Percentiles rank a stretch among this genome's conserved stretches.
These are phyloP conservation scores for Fusarium sp. DNA, from an alignment of 2,329 filamentous ascomycete genomes.

Conservation along the genomic window DNA sequence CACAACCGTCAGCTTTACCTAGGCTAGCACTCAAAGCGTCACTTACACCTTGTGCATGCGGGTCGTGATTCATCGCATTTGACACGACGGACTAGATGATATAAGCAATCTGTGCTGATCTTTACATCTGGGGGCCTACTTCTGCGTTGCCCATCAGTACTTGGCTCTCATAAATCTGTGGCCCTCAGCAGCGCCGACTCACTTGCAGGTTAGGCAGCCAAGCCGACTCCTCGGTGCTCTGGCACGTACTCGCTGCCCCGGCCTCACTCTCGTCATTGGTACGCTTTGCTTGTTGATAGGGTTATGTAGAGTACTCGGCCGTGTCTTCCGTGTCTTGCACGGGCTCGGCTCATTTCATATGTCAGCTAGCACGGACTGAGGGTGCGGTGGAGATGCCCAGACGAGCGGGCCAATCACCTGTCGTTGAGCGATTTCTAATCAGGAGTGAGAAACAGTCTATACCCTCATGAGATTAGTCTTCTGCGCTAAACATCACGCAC, in stretches of 20 bases:
- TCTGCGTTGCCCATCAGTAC: not conserved
- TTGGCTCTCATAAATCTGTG: not conserved
- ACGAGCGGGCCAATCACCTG: not conserved
- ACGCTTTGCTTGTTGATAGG: not conserved
- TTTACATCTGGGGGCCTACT: not conserved
- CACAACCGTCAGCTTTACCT: not conserved
- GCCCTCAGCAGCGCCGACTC: not conserved
- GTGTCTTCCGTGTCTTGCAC: not conserved
- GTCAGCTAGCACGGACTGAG: not conserved
- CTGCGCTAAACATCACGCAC: rapidly evolving
- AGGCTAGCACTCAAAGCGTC: no score
- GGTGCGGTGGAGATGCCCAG: not conserved
- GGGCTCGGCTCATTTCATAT: not conserved
- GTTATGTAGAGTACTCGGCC: not conserved
- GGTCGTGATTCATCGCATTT: not conserved
- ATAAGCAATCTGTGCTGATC: not conserved
- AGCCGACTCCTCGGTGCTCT: not conserved
- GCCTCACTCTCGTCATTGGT: not conserved
- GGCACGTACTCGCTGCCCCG: not conserved
- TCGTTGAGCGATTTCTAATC: no score
- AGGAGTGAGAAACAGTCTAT: not conserved
- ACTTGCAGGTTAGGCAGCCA: not conserved
- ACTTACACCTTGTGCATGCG: not conserved
- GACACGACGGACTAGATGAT: not conserved
- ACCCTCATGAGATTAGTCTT: not conserved